These are phyloP conservation scores for Jackrogersella multiformis DNA, from an alignment of 495 filamentous ascomycete genomes.

Conservation along the genomic window DNA sequence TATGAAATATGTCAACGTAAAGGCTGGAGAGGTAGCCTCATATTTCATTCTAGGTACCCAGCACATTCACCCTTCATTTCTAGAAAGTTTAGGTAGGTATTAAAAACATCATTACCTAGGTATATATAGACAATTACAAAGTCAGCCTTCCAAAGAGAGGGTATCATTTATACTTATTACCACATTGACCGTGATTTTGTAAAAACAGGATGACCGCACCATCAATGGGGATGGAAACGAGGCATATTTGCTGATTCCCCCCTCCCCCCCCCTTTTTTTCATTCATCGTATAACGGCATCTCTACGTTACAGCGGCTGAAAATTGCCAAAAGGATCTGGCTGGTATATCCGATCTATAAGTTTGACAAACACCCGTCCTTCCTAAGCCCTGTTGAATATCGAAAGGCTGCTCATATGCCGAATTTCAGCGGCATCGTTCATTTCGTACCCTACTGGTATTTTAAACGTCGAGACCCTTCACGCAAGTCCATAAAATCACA, in stretches of 20 bases:
- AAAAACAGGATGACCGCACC: neutral
- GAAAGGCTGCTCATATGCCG: conserved; percentile 1
- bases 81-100: too few species aligned
- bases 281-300: neutral
- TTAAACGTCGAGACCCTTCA: conserved; percentile 78
- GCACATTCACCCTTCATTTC: too few species aligned
- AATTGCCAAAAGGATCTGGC: neutral
- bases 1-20: too few species aligned
- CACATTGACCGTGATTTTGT: neutral
- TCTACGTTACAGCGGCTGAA: neutral
- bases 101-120: too few species aligned
- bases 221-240: neutral
- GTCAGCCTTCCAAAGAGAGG: too few species aligned
- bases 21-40: too few species aligned
- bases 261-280: neutral
- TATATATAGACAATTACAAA: too few species aligned
- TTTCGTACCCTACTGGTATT: conserved; percentile 6
- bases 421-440: neutral
- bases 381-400: conserved; percentile 1
- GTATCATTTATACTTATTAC: neutral
- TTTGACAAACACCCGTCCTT: too few species aligned
- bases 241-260: neutral
- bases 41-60: too few species aligned
- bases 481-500: conserved; percentile 90
- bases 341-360: conserved; percentile 21